Conservation (phyloP, 2,329 filamentous ascomycete species). For the Pseudogymnoascus sp. region DNA sequence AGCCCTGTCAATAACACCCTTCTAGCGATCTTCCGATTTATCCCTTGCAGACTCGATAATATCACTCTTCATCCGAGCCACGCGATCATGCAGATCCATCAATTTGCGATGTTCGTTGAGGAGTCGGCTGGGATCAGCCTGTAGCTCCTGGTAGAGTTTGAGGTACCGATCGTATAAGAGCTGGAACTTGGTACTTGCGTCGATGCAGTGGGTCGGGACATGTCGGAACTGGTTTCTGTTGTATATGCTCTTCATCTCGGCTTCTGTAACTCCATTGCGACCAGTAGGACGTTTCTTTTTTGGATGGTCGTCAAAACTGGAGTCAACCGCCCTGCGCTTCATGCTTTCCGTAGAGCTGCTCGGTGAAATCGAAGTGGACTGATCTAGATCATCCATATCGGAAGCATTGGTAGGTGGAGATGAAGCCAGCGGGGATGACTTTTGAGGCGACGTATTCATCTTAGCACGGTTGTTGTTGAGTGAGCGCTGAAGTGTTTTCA, state of each 20-base stretch:
- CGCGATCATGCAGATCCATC: slow-evolving; percentile 44
- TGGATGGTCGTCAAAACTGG: slow-evolving; percentile 1
- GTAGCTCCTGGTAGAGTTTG: slow-evolving; percentile 3
- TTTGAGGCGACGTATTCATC: slow-evolving; percentile 50
- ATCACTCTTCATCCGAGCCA: slow-evolving; percentile 50
- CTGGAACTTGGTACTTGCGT: background rate
- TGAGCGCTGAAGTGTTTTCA: background rate
- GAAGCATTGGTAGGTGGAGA: slow-evolving; percentile 59
- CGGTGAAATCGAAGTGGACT: slow-evolving; percentile 20
- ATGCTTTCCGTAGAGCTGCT: background rate
- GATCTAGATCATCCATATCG: slow-evolving; percentile 42
- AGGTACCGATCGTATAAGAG: background rate
- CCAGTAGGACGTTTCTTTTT: background rate
- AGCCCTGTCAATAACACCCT: background rate
- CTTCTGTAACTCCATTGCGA: background rate
- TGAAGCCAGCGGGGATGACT: slow-evolving; percentile 58
- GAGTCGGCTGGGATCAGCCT: background rate
- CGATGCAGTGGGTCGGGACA: background rate
- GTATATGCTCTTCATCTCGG: slow-evolving; percentile 1
- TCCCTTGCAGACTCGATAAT: slow-evolving; percentile 30
- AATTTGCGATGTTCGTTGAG: slow-evolving; percentile 29
- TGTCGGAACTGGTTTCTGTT: slow-evolving; percentile 1
- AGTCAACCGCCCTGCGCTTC: background rate
- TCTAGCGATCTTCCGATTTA: background rate
- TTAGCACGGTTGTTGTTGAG: slow-evolving; percentile 24